Evolutionary conservation across 176 grass and related monocot species (phyloP), one percentile per base, ranked within the genome.

Genomic region (Luzula sylvatica): DNA sequence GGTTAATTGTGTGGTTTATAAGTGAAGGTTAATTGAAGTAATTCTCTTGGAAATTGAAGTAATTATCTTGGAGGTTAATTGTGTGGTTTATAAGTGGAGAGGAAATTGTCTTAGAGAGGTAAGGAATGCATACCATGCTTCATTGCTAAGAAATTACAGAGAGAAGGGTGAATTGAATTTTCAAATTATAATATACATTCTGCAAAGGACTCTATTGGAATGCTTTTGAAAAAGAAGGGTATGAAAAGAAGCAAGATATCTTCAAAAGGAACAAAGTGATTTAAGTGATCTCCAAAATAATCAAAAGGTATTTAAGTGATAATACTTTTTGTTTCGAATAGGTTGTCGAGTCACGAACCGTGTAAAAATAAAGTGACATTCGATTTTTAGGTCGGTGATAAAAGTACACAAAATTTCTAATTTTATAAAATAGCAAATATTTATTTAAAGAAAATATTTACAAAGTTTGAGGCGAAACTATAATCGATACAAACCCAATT

Each of bases 61-160:
- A 42, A 43, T 60, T 24, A 7, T 28, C 13, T 61, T 44, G 23
- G 46, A 51, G 3, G 39, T 51, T 23, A 67, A 53, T 76, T 78
- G 68, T 87, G 38, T 15, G 40, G 51, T 18, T 53, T 53, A 62
- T 72, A 72, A 9, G 30, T 62, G 20, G 29, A 26, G 45, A 11
- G 30, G 14, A 25, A n/a, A 27, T 42, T 53, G 17, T 16, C 40
- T 47, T 54, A 20, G 51, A 30, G 20, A 68, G 81, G 79, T 13
- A 82, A 94, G 70, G 81, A 86, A 94, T 66, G 82, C 70, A 75
- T 94, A 61, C 81, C 14, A 56, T 86, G 73, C 77, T 75, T 94
- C 73, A 26, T 38, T 14, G 25, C 58, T 74, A 92, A 93, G 81
- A 65, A 74, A 74, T 15, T 21, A 23, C 8, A 42, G 71, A 56